phyloP scores from a whole-genome alignment of 176 grass and related monocot species.

The Eleusine coracana region DNA sequence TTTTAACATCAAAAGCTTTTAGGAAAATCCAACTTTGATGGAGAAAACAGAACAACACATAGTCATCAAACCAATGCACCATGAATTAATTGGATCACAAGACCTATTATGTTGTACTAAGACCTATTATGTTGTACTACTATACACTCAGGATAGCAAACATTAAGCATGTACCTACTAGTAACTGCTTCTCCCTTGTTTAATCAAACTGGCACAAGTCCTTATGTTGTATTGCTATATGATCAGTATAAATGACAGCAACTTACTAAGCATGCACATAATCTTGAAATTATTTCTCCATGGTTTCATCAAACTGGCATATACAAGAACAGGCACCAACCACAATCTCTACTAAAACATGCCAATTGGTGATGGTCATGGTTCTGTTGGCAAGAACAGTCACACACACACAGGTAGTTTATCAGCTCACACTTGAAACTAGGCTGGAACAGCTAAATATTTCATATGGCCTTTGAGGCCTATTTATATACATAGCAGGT shows the following conservation, averaged over 20 bases:
- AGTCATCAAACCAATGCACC: conserved; percentile 26
- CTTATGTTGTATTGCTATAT: neutral
- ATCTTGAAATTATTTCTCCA: neutral
- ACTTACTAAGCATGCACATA: neutral
- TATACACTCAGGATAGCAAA: conserved; percentile 9
- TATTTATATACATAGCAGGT: no score
- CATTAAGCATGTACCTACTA: neutral
- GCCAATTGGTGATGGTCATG: no score
- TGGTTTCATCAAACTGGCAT: neutral
- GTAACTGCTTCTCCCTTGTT: neutral
- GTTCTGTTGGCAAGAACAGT: no score
- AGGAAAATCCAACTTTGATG: neutral
- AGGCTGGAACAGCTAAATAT: no score
- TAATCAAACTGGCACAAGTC: neutral
- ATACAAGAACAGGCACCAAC: neutral
- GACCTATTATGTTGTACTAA: neutral
- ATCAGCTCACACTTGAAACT: no score
- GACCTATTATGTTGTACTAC: neutral
- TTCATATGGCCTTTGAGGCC: no score
- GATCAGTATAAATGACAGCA: neutral
- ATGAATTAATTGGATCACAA: neutral
- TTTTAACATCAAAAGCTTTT: conserved; percentile 31
- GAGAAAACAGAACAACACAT: conserved; percentile 12
- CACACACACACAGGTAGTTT: no score
- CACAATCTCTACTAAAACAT: neutral